Base-by-base conservation (phyloP, 148 eudicot genomes). In the Fagopyrum tataricum region DNA sequence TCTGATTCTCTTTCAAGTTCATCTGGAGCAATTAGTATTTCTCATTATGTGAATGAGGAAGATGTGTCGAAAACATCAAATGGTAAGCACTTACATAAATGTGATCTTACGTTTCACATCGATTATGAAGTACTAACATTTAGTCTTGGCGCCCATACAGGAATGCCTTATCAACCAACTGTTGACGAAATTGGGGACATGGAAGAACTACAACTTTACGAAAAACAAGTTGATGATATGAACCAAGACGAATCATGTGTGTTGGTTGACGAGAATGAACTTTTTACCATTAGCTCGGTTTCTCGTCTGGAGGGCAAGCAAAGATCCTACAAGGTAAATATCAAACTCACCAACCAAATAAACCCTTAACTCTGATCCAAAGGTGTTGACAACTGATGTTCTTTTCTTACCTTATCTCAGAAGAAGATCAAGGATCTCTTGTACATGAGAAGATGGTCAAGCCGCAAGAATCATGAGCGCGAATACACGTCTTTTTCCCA, bases 191-290 rank as follows among this genome's bases (percentile, higher is more conserved):
- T 31, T 31, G 37, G 2, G 37, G 37, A 31, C 37, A 31, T 31
- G 37, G 37, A 31, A 31, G 37, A 2, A 31, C 37, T 31, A 31
- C 37, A 31, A 31, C 2, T 1, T 31, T 31, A 46, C 2, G 49
- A 17, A 14, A 5, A 52, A 3, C 67, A 37, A 1, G 17, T 46
- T 9, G 46, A 44, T 20, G 20, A 47, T 69, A 9, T 47, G 21
- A 81, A 64, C 62, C 80, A 62, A n/a, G 81, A 42, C 47, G 81
- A 78, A 73, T 78, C 81, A 10, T 78, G 84, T 78, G 76, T 81
- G 47, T 53, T 78, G 67, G 81, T 81, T 47, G 76, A 78, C 62
- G 75, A 31, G 20, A 37, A 47, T 75, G 81, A 56, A 39, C 66
- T 56, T 23, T 67, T 37, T 56, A 26, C 61, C 51, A 48, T 53